Base-by-base conservation (phyloP, 441 rosid genomes). In the Viola pubescens region DNA sequence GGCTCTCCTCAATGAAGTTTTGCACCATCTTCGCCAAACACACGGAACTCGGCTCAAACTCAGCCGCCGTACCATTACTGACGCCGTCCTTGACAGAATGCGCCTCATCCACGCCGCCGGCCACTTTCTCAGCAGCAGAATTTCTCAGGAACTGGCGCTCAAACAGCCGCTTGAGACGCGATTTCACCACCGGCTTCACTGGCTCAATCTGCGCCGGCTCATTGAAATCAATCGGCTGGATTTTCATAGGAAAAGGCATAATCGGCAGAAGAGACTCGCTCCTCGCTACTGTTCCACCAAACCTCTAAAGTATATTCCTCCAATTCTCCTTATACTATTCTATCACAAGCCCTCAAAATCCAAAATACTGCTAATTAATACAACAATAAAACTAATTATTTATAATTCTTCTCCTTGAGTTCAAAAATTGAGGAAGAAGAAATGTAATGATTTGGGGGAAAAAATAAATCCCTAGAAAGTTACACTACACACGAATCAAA, bases 41-140 rank as follows among this genome's bases (percentile, higher is more conserved):
- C 4, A 77, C 74, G 0, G 98, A 89, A 79, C 94, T 89, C 57
- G 98, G 98, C 76, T 87, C 98, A 48, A 83, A 79, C 53, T 85
- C 95, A 38, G 61, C 68, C 46, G 61, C 68, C 48, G 58, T 41
- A 52, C 51, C 63, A 16, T 14, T 38, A 8, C 48, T 75, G 10
- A 2, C n/a, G 49, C 69, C 60, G 42, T 82, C 89, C 69, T 79
- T 83, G 39, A 62, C 60, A 45, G 68, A 64, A 46, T 63, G 69
- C 3, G 75, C 44, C 46, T 70, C 85, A 16, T 69, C 81, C 2
- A 60, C 66, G 37, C 26, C 69, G 41, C 56, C 67, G 56, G n/a
- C 11, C 4, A 10, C 72, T 73, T 68, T 77, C 54, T 82, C 82
- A 6, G 78, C 66, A 0, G 76, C 11, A 4, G 82, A 72, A 64